These are phyloP conservation scores for Sclerotinia minor DNA, from an alignment of 2,329 filamentous ascomycete genomes.

Conservation along the genomic window DNA sequence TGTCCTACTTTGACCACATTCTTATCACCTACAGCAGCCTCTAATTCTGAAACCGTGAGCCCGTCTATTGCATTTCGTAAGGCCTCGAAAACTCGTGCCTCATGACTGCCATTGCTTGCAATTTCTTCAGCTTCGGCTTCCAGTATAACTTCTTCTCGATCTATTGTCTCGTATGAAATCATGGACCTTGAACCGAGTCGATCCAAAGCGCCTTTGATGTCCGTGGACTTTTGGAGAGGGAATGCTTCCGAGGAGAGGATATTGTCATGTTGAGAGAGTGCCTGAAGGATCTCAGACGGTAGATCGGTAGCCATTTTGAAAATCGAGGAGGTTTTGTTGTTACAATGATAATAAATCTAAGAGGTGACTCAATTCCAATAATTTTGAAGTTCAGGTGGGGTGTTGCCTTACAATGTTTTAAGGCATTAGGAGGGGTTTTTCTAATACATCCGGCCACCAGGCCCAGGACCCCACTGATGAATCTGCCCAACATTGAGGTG, in stretches of 20 bases:
- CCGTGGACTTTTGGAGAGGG: slow-evolving; percentile 62
- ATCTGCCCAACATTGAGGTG: no score
- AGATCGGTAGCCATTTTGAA: slow-evolving; percentile 58
- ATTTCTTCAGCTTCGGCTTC: slow-evolving; percentile 75
- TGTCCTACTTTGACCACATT: slow-evolving; percentile 80
- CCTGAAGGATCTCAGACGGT: slow-evolving; percentile 63
- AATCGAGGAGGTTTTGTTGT: not conserved
- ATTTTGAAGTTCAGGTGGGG: slow-evolving; percentile 24
- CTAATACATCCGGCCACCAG: not conserved
- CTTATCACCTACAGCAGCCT: slow-evolving; percentile 70
- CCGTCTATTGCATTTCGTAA: slow-evolving; percentile 73
- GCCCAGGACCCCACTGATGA: not conserved
- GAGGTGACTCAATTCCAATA: slow-evolving; percentile 25
- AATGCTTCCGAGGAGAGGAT: slow-evolving; percentile 70
- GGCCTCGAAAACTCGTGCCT: slow-evolving; percentile 78
- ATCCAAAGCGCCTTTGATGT: slow-evolving; percentile 85
- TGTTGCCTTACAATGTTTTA: not conserved
- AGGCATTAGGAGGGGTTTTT: slow-evolving; percentile 21
- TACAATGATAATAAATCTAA: slow-evolving; percentile 1
- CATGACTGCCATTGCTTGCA: slow-evolving; percentile 74
- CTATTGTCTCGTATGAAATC: slow-evolving; percentile 81
- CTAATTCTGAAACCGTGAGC: slow-evolving; percentile 74
- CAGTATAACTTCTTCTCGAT: slow-evolving; percentile 73
- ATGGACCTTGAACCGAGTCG: slow-evolving; percentile 81
- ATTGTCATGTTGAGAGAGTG: slow-evolving; percentile 62